A percentile compares a stretch with the other conserved stretches of the same genome.
These are phyloP conservation scores for Penicillium ochrochloron DNA, from an alignment of 495 filamentous ascomycete species.

Conservation along the genomic window DNA sequence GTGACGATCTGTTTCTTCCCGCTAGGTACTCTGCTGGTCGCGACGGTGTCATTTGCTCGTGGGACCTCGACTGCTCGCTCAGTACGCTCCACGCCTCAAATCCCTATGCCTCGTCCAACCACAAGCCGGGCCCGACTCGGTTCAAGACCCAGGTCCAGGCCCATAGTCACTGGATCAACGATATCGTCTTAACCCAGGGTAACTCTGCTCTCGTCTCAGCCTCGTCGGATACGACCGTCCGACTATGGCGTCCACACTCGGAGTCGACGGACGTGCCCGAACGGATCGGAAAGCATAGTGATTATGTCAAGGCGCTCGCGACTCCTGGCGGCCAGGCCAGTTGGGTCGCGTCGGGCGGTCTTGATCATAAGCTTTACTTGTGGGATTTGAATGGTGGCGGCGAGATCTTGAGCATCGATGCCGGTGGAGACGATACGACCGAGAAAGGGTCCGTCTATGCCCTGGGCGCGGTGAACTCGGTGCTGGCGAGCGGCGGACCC, in stretches of 20 bases:
- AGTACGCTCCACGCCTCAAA: constrained; percentile 42
- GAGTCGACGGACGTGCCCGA: constrained; percentile 68
- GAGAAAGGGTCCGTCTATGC: constrained; percentile 97
- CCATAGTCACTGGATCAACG: constrained; percentile 98
- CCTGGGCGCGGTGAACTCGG: constrained; percentile 70
- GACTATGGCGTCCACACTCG: constrained; percentile 89
- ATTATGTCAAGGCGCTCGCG: constrained; percentile 95
- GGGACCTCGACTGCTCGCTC: constrained; percentile 72
- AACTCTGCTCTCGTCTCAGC: constrained; percentile 88
- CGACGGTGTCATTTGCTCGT: constrained; percentile 94
- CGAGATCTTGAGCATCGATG: constrained; percentile 82
- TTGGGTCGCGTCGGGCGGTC: constrained; percentile 96
- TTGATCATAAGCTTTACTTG: constrained; percentile 87
- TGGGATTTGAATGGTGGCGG: constrained; percentile 93
- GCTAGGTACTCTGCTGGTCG: constrained; percentile 91
- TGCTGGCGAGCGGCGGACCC: constrained; percentile 91
- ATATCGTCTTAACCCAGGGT: constrained; percentile 83
- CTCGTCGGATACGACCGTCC: constrained; percentile 93
- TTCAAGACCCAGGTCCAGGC: constrained; percentile 93
- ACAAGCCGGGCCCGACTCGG: constrained; percentile 53
- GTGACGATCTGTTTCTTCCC: constrained; percentile 21
- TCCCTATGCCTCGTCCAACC: constrained; percentile 35
- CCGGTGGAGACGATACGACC: constrained; percentile 74
- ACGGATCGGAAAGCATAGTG: constrained; percentile 88
- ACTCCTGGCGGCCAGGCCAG: constrained; percentile 69